These are phyloP conservation scores for Ogataea methylovora DNA, from an alignment of 805 yeast genomes.

Conservation along the genomic window DNA sequence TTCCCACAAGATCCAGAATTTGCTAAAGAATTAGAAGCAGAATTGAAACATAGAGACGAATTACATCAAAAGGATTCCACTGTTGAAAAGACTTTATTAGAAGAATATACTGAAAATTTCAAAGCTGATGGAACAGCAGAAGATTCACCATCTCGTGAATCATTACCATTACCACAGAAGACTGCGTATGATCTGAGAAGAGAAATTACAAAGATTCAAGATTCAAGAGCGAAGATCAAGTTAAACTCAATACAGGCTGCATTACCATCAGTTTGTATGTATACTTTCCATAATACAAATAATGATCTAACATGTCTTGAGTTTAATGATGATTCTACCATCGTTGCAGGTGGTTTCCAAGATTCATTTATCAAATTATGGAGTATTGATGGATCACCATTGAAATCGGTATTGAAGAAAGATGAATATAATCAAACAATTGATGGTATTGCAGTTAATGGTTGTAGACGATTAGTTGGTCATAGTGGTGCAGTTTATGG, in stretches of 20 bases:
- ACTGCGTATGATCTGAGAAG: slow-evolving; percentile 73
- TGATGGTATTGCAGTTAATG: slow-evolving; percentile 22
- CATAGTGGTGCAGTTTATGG: slow-evolving; percentile 95
- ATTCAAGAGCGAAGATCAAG: slow-evolving; percentile 67
- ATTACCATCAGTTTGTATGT: slow-evolving; percentile 94
- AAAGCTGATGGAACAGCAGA: slow-evolving; percentile 43
- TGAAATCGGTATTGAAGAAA: slow-evolving; percentile 50
- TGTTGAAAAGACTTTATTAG: slow-evolving; percentile 39
- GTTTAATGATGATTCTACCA: slow-evolving; percentile 79
- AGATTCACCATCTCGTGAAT: slow-evolving; percentile 67
- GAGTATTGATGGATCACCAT: slow-evolving; percentile 88
- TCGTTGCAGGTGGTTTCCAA: slow-evolving; percentile 91
- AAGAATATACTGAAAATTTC: slow-evolving; percentile 55
- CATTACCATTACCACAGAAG: slow-evolving; percentile 79
- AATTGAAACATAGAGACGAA: slow-evolving; percentile 73
- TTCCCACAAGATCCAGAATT: slow-evolving; percentile 84
- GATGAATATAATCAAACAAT: slow-evolving; percentile 38
- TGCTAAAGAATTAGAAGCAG: slow-evolving; percentile 76
- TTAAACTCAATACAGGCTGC: slow-evolving; percentile 68
- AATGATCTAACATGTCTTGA: slow-evolving; percentile 80
- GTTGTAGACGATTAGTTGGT: slow-evolving; percentile 60
- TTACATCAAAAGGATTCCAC: slow-evolving; percentile 5
- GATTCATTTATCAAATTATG: slow-evolving; percentile 87
- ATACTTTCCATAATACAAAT: slow-evolving; percentile 93
- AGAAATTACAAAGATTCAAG: slow-evolving; percentile 73